These are phyloP conservation scores for Haematococcus sp. DNA, from an alignment of 139 green algal species.

Conservation along the genomic window DNA sequence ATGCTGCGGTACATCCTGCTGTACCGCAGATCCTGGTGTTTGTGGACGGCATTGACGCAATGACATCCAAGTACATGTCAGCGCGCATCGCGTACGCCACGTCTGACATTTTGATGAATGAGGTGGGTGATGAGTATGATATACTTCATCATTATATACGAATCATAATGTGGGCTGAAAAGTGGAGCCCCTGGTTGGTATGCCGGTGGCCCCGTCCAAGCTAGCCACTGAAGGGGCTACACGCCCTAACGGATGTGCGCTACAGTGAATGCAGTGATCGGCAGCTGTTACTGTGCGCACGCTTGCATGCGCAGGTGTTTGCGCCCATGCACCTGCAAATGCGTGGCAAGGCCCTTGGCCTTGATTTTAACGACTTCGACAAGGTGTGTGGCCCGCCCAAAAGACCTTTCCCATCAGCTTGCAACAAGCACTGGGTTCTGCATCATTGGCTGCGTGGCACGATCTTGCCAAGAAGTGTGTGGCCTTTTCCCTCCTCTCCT, in stretches of 20 bases:
- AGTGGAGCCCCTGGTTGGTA: too few relatives aligned
- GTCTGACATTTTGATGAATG: slow-evolving; percentile 29
- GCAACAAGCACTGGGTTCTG: too few relatives aligned
- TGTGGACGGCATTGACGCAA: slow-evolving; percentile 60
- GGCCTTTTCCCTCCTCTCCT: too few relatives aligned
- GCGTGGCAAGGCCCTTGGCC: slow-evolving; percentile 43
- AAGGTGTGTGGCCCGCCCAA: too few relatives aligned
- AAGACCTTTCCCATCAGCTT: too few relatives aligned
- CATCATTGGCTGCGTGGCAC: too few relatives aligned
- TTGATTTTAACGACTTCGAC: slow-evolving; percentile 57
- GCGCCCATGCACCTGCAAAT: slow-evolving; percentile 53
- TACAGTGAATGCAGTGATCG: too few relatives aligned
- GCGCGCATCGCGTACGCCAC: slow-evolving; percentile 38
- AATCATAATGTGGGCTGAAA: not conserved
- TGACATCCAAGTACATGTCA: slow-evolving; percentile 53
- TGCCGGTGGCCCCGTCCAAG: too few relatives aligned
- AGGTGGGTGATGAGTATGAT: slow-evolving; percentile 9
- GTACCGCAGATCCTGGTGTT: slow-evolving; percentile 41
- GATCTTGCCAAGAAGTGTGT: too few relatives aligned
- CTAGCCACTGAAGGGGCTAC: too few relatives aligned
- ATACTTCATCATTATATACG: not conserved
- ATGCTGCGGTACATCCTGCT: too few relatives aligned
- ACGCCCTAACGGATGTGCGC: too few relatives aligned
- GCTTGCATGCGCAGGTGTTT: slow-evolving; percentile 19
- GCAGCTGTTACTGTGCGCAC: not conserved